Conservation (phyloP, 1,284 basidiomycete genomes). For the Tilletia caries region DNA sequence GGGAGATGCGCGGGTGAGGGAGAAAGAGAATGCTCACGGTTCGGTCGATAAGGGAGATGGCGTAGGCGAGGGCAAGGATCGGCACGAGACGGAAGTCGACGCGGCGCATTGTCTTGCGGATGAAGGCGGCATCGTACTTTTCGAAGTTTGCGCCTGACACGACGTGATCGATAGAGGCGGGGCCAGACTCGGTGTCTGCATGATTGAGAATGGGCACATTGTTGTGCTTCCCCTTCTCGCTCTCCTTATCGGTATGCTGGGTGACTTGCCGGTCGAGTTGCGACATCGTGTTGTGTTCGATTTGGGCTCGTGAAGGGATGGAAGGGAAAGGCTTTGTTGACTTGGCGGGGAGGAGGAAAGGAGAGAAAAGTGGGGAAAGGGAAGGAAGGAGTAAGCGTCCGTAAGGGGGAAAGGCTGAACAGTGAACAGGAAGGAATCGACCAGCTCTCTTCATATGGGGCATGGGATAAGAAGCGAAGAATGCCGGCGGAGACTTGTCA, state of each 20-base stretch:
- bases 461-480: no score
- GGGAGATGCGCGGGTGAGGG: background rate
- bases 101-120: background rate
- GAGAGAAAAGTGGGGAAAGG: no score
- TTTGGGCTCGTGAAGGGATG: background rate
- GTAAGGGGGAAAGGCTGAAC: no score
- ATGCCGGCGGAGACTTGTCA: no score
- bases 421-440: no score
- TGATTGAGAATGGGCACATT: slow-evolving; percentile 1
- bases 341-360: no score
- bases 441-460: no score
- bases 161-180: background rate
- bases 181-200: slow-evolving; percentile 12
- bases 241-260: background rate
- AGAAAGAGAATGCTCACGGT: background rate
- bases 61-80: slow-evolving; percentile 53
- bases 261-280: background rate
- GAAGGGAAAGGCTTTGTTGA: no score
- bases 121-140: background rate
- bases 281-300: slow-evolving; percentile 5
- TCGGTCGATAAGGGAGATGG: slow-evolving; percentile 51
- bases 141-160: background rate
- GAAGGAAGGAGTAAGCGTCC: no score
- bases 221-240: slow-evolving; percentile 1
- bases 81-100: slow-evolving; percentile 53